Percentiles rank a stretch among this genome's conserved stretches.
Conservation (phyloP, 179 eudicot genomes). For the Vitellaria paradoxa region DNA sequence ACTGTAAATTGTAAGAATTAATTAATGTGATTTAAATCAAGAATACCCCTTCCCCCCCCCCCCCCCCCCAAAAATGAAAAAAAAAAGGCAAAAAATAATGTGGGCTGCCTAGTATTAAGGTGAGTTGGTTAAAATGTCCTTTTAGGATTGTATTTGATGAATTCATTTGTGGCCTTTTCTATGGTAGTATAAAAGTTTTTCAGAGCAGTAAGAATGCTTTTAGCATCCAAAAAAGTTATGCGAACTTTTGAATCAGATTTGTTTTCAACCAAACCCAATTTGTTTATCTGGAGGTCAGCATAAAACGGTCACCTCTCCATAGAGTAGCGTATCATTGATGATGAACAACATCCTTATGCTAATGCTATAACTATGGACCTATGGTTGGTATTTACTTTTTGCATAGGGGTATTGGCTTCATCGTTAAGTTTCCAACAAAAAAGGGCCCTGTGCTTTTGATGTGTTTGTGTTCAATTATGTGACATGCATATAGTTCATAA, state of each 20-base stretch:
- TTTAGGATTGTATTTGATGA: background rate
- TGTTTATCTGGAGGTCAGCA: background rate
- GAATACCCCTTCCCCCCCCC: background rate
- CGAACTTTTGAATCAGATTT: background rate
- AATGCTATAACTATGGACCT: background rate
- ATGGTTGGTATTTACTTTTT: too few species aligned
- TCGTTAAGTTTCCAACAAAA: background rate
- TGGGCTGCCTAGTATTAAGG: background rate
- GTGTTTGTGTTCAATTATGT: background rate
- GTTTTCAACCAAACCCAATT: background rate
- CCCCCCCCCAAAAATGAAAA: too few species aligned
- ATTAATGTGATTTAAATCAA: background rate
- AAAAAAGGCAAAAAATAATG: background rate
- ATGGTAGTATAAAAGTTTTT: background rate
- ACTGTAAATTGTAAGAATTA: background rate
- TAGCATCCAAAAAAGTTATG: background rate
- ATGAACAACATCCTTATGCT: background rate
- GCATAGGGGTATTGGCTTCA: too few species aligned
- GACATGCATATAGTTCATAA: background rate
- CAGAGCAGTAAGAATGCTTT: background rate
- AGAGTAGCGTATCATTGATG: background rate
- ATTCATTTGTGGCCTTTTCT: background rate
- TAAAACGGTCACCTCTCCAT: background rate
- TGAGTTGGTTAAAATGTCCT: background rate
- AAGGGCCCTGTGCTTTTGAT: background rate